Evolutionary conservation across 2,329 filamentous ascomycete genomes (phyloP).

Genomic region (Penicillium italicum): DNA sequence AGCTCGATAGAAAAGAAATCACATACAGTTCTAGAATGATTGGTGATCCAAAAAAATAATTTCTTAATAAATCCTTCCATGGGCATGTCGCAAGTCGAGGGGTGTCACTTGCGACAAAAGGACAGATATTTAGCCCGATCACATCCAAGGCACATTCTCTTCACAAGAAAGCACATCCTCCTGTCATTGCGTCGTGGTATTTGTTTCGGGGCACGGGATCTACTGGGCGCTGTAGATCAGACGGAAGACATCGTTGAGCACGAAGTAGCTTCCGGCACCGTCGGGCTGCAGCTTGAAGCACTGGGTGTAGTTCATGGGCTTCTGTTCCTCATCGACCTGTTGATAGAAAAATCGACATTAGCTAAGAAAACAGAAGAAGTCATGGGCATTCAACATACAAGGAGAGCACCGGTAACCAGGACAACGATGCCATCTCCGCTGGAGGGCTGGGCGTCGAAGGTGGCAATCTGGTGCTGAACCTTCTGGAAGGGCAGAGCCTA

Average conservation of each 20-base stretch:
- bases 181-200: constrained; percentile 20
- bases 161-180: neutral
- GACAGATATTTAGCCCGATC: neutral
- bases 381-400: constrained; percentile 55
- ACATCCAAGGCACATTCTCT: constrained; percentile 6
- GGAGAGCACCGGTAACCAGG: constrained; percentile 78
- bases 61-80: neutral
- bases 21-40: constrained; percentile 5
- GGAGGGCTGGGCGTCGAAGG: constrained; percentile 79
- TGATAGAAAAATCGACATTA: neutral
- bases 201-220: constrained; percentile 7
- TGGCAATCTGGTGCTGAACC: constrained; percentile 72
- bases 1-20: constrained; percentile 1
- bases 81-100: neutral
- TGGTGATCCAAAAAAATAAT: constrained; percentile 5
- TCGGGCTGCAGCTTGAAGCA: constrained; percentile 79
- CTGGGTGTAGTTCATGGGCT: constrained; percentile 88
- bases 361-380: neutral
- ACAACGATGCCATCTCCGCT: constrained; percentile 72
- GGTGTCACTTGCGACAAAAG: neutral
- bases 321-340: constrained; percentile 79
- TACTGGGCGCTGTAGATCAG: constrained; percentile 60
- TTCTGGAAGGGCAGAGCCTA: constrained; percentile 76
- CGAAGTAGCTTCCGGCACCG: constrained; percentile 66
- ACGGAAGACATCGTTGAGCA: constrained; percentile 94